Percentiles rank a stretch among this genome's conserved stretches.
Conservation (phyloP, 768 basidiomycete genomes). For the Leccinum fibrillosum region DNA sequence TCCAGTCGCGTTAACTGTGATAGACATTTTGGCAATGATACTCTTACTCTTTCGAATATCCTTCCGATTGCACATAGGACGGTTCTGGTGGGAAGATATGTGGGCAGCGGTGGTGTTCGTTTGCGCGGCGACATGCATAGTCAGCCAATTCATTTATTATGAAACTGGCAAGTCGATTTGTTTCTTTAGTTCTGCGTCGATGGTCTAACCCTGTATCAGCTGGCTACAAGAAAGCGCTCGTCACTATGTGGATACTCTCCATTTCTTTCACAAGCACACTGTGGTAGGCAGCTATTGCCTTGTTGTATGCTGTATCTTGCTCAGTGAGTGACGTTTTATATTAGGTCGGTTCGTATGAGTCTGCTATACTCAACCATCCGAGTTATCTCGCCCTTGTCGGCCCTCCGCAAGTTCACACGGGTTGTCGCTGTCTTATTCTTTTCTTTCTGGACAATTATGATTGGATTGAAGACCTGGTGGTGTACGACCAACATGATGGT, state of each 20-base stretch:
- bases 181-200: background rate
- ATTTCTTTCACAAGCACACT: background rate
- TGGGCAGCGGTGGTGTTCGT: conserved; percentile 13
- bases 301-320: background rate
- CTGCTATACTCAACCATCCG: background rate
- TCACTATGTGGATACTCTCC: background rate
- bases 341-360: background rate
- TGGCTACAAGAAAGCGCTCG: background rate
- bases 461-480: conserved; percentile 1
- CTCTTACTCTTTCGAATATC: conserved; percentile 16
- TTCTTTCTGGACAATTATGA: background rate
- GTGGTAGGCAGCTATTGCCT: background rate
- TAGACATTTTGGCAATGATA: conserved; percentile 4
- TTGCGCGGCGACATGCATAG: background rate
- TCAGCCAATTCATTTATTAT: background rate
- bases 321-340: background rate
- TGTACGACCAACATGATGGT: background rate
- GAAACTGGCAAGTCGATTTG: background rate
- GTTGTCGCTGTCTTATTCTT: background rate
- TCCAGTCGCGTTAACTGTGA: conserved; percentile 4
- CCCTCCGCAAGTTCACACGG: background rate
- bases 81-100: conserved; percentile 26
- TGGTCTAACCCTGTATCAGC: background rate
- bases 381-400: background rate
- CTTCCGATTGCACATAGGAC: conserved; percentile 11